Conservation (phyloP, 2,329 filamentous ascomycete species). For the Talaromyces atroroseus region DNA sequence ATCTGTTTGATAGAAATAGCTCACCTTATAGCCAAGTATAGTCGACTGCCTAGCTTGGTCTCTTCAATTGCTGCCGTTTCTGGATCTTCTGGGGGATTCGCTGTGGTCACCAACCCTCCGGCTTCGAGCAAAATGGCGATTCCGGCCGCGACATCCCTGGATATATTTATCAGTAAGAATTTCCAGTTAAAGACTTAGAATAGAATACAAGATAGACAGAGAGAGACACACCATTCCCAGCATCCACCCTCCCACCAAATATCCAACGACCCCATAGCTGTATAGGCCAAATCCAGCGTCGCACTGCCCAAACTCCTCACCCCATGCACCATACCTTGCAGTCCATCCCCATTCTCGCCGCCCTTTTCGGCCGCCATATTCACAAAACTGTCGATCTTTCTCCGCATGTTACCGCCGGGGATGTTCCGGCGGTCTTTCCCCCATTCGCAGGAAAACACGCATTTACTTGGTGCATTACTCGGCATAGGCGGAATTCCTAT, state of each 20-base stretch:
- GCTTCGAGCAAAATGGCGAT: conserved; percentile 68
- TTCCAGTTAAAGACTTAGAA: background rate
- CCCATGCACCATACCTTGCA: conserved; percentile 74
- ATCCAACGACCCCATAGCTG: conserved; percentile 68
- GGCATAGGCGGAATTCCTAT: conserved; percentile 56
- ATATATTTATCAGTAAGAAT: background rate
- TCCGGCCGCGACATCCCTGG: conserved; percentile 66
- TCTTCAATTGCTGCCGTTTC: conserved; percentile 54
- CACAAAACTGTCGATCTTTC: conserved; percentile 69
- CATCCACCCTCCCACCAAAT: conserved; percentile 81
- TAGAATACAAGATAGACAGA: too few relatives aligned
- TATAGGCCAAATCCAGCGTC: conserved; percentile 68
- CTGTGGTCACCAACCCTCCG: conserved; percentile 67
- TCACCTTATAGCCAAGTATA: conserved; percentile 66
- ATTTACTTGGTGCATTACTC: conserved; percentile 56
- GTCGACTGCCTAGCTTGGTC: conserved; percentile 58
- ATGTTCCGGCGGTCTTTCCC: conserved; percentile 67
- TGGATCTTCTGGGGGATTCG: conserved; percentile 60
- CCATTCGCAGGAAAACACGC: conserved; percentile 72
- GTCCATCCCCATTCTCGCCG: conserved; percentile 50
- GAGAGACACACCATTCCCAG: conserved; percentile 62
- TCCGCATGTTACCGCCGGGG: conserved; percentile 61
- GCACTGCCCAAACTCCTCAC: conserved; percentile 67
- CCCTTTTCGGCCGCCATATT: conserved; percentile 67
- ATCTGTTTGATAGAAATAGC: conserved; percentile 13